phyloP scores from a whole-genome alignment of 352 stramenopile genomes.

The Globisporangium lucens region DNA sequence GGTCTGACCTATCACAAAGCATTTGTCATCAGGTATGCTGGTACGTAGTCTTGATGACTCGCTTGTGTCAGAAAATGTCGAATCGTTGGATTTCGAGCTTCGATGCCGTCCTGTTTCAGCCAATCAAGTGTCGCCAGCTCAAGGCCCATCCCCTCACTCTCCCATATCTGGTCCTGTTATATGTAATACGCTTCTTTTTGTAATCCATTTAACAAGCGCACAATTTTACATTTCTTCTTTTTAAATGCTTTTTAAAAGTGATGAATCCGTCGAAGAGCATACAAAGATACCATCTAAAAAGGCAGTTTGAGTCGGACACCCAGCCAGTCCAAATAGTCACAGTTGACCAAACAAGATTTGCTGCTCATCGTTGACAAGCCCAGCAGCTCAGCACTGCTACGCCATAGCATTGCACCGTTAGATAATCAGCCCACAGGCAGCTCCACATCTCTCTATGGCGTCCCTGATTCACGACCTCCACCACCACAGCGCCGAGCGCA shows the following conservation, averaged over 20 bases:
- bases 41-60: not conserved
- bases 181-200: not conserved
- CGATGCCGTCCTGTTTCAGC: not conserved
- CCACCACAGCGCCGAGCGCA: not conserved
- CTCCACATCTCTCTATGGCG: not conserved
- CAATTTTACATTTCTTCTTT: too few species aligned
- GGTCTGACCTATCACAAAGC: not conserved
- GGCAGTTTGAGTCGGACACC: too few species aligned
- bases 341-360: not conserved
- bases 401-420: too few species aligned
- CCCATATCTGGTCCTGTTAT: not conserved
- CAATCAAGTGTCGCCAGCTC: not conserved
- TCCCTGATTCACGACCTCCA: not conserved
- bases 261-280: too few species aligned
- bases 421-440: not conserved
- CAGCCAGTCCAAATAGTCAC: not conserved
- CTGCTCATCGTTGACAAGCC: not conserved
- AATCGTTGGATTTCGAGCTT: not conserved
- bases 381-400: not conserved
- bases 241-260: too few species aligned
- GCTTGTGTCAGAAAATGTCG: not conserved
- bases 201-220: not conserved
- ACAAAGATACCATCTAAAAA: too few species aligned
- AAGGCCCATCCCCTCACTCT: not conserved
- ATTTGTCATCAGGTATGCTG: not conserved